Base-by-base conservation (phyloP, 1,284 basidiomycete species). In the Malassezia furfur region DNA sequence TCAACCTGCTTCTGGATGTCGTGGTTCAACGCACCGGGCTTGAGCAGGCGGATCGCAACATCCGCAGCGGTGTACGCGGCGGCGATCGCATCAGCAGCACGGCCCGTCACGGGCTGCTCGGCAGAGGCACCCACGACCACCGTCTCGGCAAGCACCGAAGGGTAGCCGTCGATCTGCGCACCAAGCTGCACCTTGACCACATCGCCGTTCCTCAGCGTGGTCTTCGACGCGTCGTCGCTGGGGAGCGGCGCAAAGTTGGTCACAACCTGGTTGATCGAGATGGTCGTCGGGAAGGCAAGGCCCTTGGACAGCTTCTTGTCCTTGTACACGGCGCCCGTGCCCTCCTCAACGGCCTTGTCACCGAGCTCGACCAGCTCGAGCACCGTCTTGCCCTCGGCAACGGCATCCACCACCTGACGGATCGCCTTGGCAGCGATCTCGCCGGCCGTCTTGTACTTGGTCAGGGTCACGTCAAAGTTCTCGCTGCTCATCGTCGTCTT, bases 121-220 rank as follows among this genome's bases (percentile, higher is more conserved):
- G 86, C 84, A 47, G 88, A 87, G 38, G 96, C 83, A 25, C 71
- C 69, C 3, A 72, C 61, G 30, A 74, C 71, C 28, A 74, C 58
- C 0, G 71, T 96, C 79, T 98, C 93, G 55, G 88, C 93, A 70
- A 83, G 83, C 75, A 91, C 83, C 53, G 87, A 82, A 21, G 89
- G 87, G 74, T 85, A 90, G 19, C 77, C 93, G 76, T 98, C 93
- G 76, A 98, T 91, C 76, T 96, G 93, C 34, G 91, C 88, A 57
- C 93, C 93, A 61, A 96, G 80, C 77, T 93, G 88, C 63, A 98
- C 79, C 79, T 96, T 96, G 70, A 96, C 93, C 53, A 96, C 85
- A 75, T 98, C 93, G 63, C 85, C 84, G 66, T 89, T 87, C 54
- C 84, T 85, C 64, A 98, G 81, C 31, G 77, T 78, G 22, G 53